Conservation (phyloP, 2,329 filamentous ascomycete species). For the Diaporthe nobilis region DNA sequence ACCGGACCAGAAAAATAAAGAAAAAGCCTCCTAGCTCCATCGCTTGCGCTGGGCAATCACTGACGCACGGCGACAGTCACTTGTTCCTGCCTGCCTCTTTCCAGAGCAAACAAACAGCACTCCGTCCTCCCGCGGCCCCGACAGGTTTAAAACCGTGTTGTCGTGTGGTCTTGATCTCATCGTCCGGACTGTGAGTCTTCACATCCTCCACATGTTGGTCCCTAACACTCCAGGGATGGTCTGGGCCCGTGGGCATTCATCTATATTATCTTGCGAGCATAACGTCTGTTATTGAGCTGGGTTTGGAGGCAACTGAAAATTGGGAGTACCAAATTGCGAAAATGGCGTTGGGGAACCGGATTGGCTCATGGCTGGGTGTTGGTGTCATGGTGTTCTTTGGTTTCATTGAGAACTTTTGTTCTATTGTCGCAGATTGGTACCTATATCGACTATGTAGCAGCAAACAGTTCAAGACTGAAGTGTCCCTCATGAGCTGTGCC, state of each 20-base stretch:
- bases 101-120: neutral
- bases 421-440: conserved; percentile 40
- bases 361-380: conserved; percentile 11
- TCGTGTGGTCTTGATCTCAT: conserved; percentile 17
- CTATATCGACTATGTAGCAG: conserved; percentile 35
- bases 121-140: conserved; percentile 8
- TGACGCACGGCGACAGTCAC: conserved; percentile 36
- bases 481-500: conserved; percentile 13
- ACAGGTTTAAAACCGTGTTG: neutral
- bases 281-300: neutral
- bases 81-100: neutral
- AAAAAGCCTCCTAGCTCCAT: conserved; percentile 12
- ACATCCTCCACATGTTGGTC: conserved; percentile 36
- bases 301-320: neutral
- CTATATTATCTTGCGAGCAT: neutral
- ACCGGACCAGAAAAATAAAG: neutral
- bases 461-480: conserved; percentile 16
- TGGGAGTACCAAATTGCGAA: conserved; percentile 10
- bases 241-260: neutral
- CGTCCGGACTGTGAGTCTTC: conserved; percentile 40
- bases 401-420: neutral
- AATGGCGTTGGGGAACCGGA: neutral
- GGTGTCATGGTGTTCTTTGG: conserved; percentile 28
- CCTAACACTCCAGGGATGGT: conserved; percentile 36
- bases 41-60: conserved; percentile 33